A percentile compares a stretch with the other conserved stretches of the same genome.
These are phyloP conservation scores for Xanthoconium separans DNA, from an alignment of 1,284 basidiomycete species.

Conservation along the genomic window DNA sequence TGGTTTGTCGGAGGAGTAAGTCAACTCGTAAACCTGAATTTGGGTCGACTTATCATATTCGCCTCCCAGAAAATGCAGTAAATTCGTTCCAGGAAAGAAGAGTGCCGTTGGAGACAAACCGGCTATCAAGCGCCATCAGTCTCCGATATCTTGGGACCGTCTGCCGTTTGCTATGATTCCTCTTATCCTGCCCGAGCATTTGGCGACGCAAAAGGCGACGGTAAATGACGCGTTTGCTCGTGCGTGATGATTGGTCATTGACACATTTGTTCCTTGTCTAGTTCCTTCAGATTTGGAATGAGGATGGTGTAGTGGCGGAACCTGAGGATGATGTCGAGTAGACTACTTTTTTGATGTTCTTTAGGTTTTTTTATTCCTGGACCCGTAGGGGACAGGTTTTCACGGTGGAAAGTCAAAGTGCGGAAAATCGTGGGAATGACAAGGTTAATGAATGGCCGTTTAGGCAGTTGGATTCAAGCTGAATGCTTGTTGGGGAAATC, in stretches of 20 bases:
- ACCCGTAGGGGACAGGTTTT: too few relatives aligned
- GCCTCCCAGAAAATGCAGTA: conserved; percentile 77
- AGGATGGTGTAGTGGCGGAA: conserved; percentile 73
- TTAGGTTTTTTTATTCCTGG: not conserved
- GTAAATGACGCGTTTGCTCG: conserved; percentile 40
- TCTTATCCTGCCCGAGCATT: conserved; percentile 59
- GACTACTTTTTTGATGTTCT: conserved; percentile 9
- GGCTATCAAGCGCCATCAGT: conserved; percentile 61
- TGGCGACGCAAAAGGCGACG: conserved; percentile 52
- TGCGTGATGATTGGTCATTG: not conserved
- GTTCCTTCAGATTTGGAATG: conserved; percentile 80
- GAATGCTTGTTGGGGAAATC: too few relatives aligned
- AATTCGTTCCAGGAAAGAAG: conserved; percentile 85
- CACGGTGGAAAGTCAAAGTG: too few relatives aligned
- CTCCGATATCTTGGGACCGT: conserved; percentile 67
- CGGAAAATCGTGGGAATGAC: too few relatives aligned
- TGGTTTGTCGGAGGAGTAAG: conserved; percentile 84
- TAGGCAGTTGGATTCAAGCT: too few relatives aligned
- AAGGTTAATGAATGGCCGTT: too few relatives aligned
- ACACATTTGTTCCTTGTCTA: conserved; percentile 30
- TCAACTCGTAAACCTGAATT: not conserved
- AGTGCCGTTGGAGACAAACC: conserved; percentile 80
- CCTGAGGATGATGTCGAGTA: conserved; percentile 51
- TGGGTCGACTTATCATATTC: not conserved
- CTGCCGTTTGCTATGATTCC: conserved; percentile 62